These are phyloP conservation scores for Schwanniomyces pseudopolymorphus DNA, from an alignment of 805 yeast genomes.

Conservation along the genomic window DNA sequence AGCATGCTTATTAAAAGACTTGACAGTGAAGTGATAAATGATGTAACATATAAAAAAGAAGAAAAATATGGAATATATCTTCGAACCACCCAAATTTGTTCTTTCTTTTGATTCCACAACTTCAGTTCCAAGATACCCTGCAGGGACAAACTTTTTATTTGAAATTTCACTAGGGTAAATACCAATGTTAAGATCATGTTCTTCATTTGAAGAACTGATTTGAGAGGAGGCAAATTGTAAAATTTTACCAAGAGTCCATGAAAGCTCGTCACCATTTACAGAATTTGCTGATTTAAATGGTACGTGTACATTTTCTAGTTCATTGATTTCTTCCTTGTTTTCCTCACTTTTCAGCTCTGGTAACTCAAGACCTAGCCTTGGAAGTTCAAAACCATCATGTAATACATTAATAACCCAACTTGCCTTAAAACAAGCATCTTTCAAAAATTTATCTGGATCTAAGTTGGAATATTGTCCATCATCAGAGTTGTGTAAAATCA, in stretches of 20 bases:
- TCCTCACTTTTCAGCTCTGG: conserved; percentile 12
- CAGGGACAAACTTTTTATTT: conserved; percentile 30
- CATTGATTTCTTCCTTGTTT: conserved; percentile 25
- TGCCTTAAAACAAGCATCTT: conserved; percentile 88
- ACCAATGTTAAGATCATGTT: conserved; percentile 27
- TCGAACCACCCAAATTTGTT: conserved; percentile 2
- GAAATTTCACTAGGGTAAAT: conserved; percentile 42
- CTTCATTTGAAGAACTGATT: conserved; percentile 30
- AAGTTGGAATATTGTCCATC: conserved; percentile 61
- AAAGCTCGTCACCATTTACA: conserved; percentile 79
- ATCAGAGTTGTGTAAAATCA: conserved; percentile 46
- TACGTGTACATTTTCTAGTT: conserved; percentile 37
- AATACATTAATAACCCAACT: conserved; percentile 88
- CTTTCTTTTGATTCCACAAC: conserved; percentile 8
- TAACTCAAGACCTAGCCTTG: conserved; percentile 60
- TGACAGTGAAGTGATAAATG: conserved; percentile 15
- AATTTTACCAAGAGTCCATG: conserved; percentile 95
- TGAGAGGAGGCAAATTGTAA: conserved; percentile 78
- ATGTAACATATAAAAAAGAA: conserved; percentile 16
- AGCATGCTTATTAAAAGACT: conserved; percentile 6
- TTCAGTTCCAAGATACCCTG: conserved; percentile 14
- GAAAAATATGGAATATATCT: conserved; percentile 3
- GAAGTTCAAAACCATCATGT: conserved; percentile 91
- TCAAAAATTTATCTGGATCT: conserved; percentile 49
- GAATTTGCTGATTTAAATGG: conserved; percentile 82